Conservation (phyloP, 768 basidiomycete species). For the Tubosaeta sp. region DNA sequence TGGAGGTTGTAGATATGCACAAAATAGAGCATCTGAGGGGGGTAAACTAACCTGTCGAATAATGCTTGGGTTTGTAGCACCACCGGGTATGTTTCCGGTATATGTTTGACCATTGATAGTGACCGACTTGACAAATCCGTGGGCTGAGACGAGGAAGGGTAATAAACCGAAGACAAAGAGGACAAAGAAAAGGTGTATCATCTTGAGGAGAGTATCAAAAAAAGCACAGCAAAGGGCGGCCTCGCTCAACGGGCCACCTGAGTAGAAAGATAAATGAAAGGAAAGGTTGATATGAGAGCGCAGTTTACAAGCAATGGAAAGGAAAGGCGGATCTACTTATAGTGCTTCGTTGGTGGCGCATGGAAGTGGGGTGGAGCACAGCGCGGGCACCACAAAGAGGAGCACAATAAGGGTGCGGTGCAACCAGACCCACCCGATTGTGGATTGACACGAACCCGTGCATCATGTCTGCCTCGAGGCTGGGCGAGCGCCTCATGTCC, state of each 20-base stretch:
- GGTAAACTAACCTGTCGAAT: slow-evolving; percentile 38
- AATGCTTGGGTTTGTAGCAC: slow-evolving; percentile 32
- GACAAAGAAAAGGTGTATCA: slow-evolving; percentile 11
- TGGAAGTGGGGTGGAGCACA: slow-evolving; percentile 14
- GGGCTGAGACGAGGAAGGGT: slow-evolving; percentile 24
- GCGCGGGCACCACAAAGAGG: slow-evolving; percentile 6
- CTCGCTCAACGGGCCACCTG: slow-evolving; percentile 22
- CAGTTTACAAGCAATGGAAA: background rate
- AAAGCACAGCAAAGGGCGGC: background rate
- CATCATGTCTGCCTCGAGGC: too few relatives aligned
- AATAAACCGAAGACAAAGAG: slow-evolving; percentile 12
- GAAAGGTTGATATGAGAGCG: background rate
- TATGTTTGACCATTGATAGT: slow-evolving; percentile 28
- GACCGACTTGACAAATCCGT: slow-evolving; percentile 29
- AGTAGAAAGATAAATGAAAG: slow-evolving; percentile 9
- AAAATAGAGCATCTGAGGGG: background rate
- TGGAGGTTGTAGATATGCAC: background rate
- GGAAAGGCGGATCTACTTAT: slow-evolving; percentile 15
- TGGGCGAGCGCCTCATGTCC: too few relatives aligned
- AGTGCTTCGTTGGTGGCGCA: slow-evolving; percentile 5
- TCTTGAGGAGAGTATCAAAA: slow-evolving; percentile 1
- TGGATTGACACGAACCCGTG: too few relatives aligned
- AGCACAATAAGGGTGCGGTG: background rate
- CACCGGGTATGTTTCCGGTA: slow-evolving; percentile 30
- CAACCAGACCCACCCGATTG: background rate